Base-by-base conservation (phyloP, 2,329 filamentous ascomycete species). In the Pseudogymnoascus sp. region DNA sequence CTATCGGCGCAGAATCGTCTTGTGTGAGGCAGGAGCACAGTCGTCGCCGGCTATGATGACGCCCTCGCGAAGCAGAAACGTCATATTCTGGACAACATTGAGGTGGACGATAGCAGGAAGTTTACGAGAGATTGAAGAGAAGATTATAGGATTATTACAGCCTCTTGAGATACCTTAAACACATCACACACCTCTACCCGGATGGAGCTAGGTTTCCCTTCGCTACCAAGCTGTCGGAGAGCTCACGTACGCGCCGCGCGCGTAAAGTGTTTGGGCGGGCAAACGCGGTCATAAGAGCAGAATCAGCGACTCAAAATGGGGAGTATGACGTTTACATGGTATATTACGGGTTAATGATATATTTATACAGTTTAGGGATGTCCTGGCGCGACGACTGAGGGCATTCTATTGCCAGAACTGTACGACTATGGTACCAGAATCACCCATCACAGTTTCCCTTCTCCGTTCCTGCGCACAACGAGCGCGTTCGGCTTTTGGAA, bases 131-230 rank as follows among this genome's bases (percentile, higher is more conserved):
- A 53, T 16, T 53, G 46, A 31, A 14, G 46, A 53, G 46, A 53
- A 16, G 46, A 53, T 11, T 53, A 31, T 8, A 53, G 46, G 31
- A 53, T 25, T 53, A 53, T 53, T 53, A 53, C 46, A 53, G 25
- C 23, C 25, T 53, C 46, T 14, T 49, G 46, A 53, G 46, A 53
- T 53, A 53, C 46, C 43, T 53, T 31, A 31, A 53, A 53, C 46
- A 53, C 46, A 28, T 11, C 14, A 53, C 46, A 31, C 46, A 53
- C 46, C 23, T 53, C 46, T 53, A 53, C 46, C 46, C 46, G 46
- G 46, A 53, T 53, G 46, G 46, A 53, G 46, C 46, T 53, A 53
- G 46, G 46, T 53, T 53, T 53, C 25, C 46, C 46, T 53, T 53
- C 46, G 46, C 46, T 53, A 53, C 46, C 46, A 53, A 53, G 46